These are phyloP conservation scores for Dryas drummondii DNA, from an alignment of 306 rosid genomes.

Conservation along the genomic window DNA sequence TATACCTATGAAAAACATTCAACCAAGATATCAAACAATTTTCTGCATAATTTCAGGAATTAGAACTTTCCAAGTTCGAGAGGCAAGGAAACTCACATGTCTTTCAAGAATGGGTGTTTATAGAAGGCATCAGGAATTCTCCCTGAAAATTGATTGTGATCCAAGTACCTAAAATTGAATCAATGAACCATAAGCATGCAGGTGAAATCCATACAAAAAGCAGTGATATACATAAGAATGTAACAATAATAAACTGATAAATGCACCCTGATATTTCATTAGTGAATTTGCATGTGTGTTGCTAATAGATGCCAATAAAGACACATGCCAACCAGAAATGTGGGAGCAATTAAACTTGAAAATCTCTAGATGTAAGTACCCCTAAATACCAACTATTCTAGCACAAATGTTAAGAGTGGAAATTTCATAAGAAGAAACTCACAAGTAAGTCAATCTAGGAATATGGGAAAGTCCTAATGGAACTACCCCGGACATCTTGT, in stretches of 20 bases:
- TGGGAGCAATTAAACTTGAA: neutral
- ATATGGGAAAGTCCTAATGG: slow-evolving; percentile 83
- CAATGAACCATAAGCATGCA: neutral
- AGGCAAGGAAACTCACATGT: slow-evolving; percentile 65
- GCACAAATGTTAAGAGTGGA: neutral
- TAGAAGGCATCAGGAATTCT: slow-evolving; percentile 88
- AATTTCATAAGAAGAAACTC: slow-evolving; percentile 43
- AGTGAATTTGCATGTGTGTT: neutral
- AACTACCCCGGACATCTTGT: slow-evolving; percentile 90
- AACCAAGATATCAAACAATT: slow-evolving; percentile 4
- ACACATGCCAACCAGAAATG: neutral
- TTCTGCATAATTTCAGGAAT: slow-evolving; percentile 12
- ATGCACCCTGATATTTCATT: neutral
- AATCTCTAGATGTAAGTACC: neutral
- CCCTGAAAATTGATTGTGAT: slow-evolving; percentile 94
- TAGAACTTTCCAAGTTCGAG: neutral
- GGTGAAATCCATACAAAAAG: neutral
- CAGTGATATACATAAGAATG: neutral
- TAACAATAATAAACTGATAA: neutral
- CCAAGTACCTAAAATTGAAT: slow-evolving; percentile 70
- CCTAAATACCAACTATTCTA: slow-evolving; percentile 15
- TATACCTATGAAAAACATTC: slow-evolving; percentile 50
- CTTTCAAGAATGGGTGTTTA: slow-evolving; percentile 91
- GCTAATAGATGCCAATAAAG: neutral
- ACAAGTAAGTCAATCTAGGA: slow-evolving; percentile 86